phyloP scores from a whole-genome alignment of 345 rosid genomes.

The Boechera retrofracta region DNA sequence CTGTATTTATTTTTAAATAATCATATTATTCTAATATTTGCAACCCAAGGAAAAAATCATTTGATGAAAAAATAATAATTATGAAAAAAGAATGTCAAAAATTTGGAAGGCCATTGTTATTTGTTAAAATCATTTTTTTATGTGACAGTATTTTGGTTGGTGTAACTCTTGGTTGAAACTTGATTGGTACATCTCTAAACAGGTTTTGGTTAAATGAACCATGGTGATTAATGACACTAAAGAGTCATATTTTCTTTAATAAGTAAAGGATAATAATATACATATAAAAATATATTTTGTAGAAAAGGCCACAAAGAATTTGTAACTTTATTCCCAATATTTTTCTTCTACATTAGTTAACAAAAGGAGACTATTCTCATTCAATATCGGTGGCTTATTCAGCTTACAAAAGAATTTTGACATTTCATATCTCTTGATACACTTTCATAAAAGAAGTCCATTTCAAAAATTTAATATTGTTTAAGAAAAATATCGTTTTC shows the following conservation, averaged over 20 bases:
- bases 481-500: too few species aligned
- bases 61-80: not conserved
- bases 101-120: not conserved
- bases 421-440: not conserved
- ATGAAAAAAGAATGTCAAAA: not conserved
- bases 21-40: not conserved
- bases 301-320: slow-evolving; percentile 6
- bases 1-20: not conserved
- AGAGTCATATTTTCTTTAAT: not conserved
- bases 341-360: not conserved
- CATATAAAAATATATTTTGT: not conserved
- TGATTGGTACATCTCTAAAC: not conserved
- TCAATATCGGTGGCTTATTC: slow-evolving; percentile 12
- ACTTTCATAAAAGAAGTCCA: not conserved
- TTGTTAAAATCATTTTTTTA: not conserved
- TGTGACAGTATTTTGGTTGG: not conserved
- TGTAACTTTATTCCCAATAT: not conserved
- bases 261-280: not conserved
- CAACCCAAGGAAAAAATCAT: not conserved
- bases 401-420: not conserved
- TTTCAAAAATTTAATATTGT: not conserved
- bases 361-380: slow-evolving; percentile 18
- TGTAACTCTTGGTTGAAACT: not conserved
- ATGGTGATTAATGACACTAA: not conserved
- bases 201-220: not conserved